Evolutionary conservation across 345 rosid genomes (phyloP), one percentile per base, ranked within the genome.

Genomic region (Boechera divaricarpa): DNA sequence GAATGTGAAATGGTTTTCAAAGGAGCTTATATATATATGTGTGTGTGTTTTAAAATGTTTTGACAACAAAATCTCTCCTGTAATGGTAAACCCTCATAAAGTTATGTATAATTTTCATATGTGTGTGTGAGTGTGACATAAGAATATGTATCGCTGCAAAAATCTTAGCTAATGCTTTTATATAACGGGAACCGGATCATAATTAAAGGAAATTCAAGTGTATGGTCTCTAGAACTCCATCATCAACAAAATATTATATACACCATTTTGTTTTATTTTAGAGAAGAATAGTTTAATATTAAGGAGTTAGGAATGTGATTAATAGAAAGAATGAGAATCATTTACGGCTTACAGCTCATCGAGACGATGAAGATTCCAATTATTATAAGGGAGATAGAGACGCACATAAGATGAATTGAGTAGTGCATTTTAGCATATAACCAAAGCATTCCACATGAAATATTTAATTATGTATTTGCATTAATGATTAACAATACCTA

Each of bases 281-380:
- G 31, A 58, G 62, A 65, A 48, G 9, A 31, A 64, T 15, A 10
- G 56, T 48, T 38, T 47, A 41, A 44, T 5, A 33, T 8, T 12
- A 24, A 42, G 72, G 67, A 74, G 70, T 75, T 64, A 70, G 65
- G 33, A 58, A 62, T 55, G 48, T 74, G 66, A 60, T 6, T 61
- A 78, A 66, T 41, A 65, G 76, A 58, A 73, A 52, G 58, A 60
- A 31, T 33, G 74, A 78, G 45, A 28, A 42, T 33, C 64, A 78
- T 67, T 79, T 74, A 74, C 74, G 64, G 48, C 75, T 69, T 70
- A 74, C 75, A 74, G 75, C 79, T 79, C 69, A 82, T 55, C 29
- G 31, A 61, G 75, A 71, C 5, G 60, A 56, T 48, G 66, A 67
- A 64, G 72, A 72, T 76, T 77, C 53, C 73, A 60, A 53, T 52